Conservation (phyloP, 345 rosid species). For the Psidium friedrichsthalianum region DNA sequence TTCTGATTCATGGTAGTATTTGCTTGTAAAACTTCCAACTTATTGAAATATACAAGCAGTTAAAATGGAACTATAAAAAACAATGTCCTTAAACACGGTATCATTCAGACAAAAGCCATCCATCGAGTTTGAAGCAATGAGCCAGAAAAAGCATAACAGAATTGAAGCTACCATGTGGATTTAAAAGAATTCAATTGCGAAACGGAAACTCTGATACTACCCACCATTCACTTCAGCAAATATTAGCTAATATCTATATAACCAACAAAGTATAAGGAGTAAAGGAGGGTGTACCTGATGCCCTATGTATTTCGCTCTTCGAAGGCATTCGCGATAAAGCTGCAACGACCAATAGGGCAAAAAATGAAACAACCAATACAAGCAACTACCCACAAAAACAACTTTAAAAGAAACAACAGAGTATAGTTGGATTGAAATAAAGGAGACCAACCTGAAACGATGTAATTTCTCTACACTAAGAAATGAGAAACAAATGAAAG, state of each 20-base stretch:
- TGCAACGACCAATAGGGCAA: slow-evolving; percentile 11
- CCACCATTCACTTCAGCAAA: neutral
- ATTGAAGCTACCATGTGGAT: neutral
- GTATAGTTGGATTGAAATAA: neutral
- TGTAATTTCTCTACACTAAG: neutral
- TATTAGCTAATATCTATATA: neutral
- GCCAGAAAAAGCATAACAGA: neutral
- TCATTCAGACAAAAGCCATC: neutral
- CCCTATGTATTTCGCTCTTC: slow-evolving; percentile 83
- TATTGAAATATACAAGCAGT: neutral
- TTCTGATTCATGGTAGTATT: neutral
- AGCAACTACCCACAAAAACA: neutral
- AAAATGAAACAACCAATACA: neutral
- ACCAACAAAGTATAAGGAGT: neutral
- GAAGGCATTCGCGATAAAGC: slow-evolving; percentile 96
- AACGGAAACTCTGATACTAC: neutral
- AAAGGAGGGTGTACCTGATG: slow-evolving; percentile 33
- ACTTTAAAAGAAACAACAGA: neutral
- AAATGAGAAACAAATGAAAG: neutral
- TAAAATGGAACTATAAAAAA: neutral
- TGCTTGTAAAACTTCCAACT: neutral
- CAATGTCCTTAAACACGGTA: neutral
- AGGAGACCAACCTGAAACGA: neutral
- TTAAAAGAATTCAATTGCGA: neutral
- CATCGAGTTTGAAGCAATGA: neutral